Evolutionary conservation across 148 eudicot genomes (phyloP), one percentile per base, ranked within the genome.

Genomic region (Chenopodium quinoa): DNA sequence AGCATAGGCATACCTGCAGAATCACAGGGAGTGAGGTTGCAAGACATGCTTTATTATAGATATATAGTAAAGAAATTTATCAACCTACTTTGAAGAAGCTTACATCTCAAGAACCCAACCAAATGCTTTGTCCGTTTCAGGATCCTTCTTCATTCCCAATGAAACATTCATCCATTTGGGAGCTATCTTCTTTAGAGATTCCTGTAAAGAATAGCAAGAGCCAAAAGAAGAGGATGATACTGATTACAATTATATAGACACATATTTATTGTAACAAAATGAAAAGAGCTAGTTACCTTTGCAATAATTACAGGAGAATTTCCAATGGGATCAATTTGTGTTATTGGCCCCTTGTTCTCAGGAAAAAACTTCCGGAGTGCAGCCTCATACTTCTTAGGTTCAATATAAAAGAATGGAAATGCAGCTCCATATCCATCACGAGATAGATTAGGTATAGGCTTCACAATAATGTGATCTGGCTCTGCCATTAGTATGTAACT

Each of bases 101-200:
- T 90, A 93, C 97, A 93, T 93, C 85, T 93, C 97, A 84, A 97
- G 99, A 64, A 97, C 99, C 99, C 99, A 97, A 81, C 98, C 99
- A 83, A 97, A 97, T 47, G 90, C 89, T 86, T 97, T 97, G 84
- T 97, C 99, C 64, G 97, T 68, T 77, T 97, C 95, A 37, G 95
- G 95, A 86, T 97, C 97, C 83, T 90, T 88, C 78, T 97, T 97
- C 98, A 94, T 94, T 47, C 94, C 97, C 84, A 97, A 86, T 37
- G 99, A 97, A 73, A 97, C 84, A 86, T 97, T 97, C 97, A 89
- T 97, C 99, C 99, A 97, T 32, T 95, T 88, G 52, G 98, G 94
- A 62, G 98, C 98, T 84, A 97, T 94, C 88, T 90, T 92, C 85
- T 86, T 87, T 71, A 97, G 95, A 60, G 94, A 86, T 80, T 91